Evolutionary conservation across 75 land plant genomes (phyloP).

Genomic region (Adiantum capillusveneris): DNA sequence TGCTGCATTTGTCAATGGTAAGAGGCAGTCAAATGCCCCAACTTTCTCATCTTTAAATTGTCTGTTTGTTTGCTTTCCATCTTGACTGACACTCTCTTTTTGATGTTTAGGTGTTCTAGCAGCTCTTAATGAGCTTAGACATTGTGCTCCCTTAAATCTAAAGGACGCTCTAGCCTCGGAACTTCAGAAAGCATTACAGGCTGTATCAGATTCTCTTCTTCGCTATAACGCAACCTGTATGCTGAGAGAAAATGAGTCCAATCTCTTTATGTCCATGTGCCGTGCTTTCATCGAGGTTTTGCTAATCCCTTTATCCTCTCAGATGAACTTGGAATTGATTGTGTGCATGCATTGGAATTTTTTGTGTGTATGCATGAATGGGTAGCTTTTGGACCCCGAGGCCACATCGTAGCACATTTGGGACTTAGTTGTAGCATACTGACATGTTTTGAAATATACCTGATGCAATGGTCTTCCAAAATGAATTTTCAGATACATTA

Average conservation of each 20-base stretch:
- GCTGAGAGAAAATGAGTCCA: slow-evolving; percentile 74
- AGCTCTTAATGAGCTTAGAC: slow-evolving; percentile 86
- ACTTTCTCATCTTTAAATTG: not conserved
- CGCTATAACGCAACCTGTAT: slow-evolving; percentile 67
- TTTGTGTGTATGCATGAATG: not conserved
- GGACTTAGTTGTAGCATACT: too few species aligned
- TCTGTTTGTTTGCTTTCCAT: too few species aligned
- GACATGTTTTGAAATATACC: too few species aligned
- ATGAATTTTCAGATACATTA: too few species aligned
- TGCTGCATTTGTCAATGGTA: slow-evolving; percentile 96
- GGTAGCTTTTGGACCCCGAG: not conserved
- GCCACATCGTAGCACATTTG: too few species aligned
- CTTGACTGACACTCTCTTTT: not conserved
- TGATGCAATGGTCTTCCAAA: too few species aligned
- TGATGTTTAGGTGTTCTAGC: slow-evolving; percentile 66
- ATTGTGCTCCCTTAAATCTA: slow-evolving; percentile 83
- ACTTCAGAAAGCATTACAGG: slow-evolving; percentile 64
- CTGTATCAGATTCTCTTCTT: slow-evolving; percentile 76
- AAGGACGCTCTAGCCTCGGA: slow-evolving; percentile 65
- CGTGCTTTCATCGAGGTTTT: slow-evolving; percentile 87
- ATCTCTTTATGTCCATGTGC: slow-evolving; percentile 78
- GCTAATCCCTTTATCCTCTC: not conserved
- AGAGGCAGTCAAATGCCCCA: not conserved
- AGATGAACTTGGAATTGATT: not conserved
- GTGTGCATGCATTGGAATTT: not conserved